Evolutionary conservation across 257 asterid species (phyloP), one percentile per base, ranked within the genome.

Genomic region (Petunia axillaris): DNA sequence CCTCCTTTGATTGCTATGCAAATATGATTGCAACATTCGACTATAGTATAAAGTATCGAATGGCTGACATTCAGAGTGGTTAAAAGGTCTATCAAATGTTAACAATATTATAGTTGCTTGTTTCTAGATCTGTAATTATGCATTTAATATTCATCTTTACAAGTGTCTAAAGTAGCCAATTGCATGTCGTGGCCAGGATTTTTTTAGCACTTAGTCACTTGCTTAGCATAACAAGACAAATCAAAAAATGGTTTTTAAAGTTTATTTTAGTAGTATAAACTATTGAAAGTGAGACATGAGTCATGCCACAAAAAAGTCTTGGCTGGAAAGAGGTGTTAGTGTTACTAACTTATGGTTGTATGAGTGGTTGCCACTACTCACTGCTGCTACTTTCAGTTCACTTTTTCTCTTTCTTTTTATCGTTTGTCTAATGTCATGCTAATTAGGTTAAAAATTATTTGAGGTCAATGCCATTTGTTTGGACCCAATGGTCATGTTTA

Each of bases 211-310:
- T 48, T 48, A 71, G 60, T 48, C 59, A 41, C 58, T 67, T 81
- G 55, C 84, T 63, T 75, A 37, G 53, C 50, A 55, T 46, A 81
- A 80, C 2, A 60, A 76, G 88, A 85, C 85, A 84, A 80, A 83
- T 13, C 4, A 8, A 68, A 44, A 46, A 52, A 62, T 52, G 40
- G 64, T 70, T 76, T 25, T 57, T 4, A 52, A 4, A 8, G 14
- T 14, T 50, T 40, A 11, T 40, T 54, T 75, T 65, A 53, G 25
- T 25, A 44, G 39, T 77, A 76, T 81, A 75, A 73, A 84, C 3
- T 74, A 86, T 70, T 82, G 79, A 39, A 88, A 85, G 89, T 87
- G 93, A 82, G 81, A 62, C 83, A 67, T 87, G 90, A 90, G 88
- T 85, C 91, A 88, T 78, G 83, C 64, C 71, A 44, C 74, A 64